Conservation (phyloP, 345 rosid species). For the Citrus trifoliata region DNA sequence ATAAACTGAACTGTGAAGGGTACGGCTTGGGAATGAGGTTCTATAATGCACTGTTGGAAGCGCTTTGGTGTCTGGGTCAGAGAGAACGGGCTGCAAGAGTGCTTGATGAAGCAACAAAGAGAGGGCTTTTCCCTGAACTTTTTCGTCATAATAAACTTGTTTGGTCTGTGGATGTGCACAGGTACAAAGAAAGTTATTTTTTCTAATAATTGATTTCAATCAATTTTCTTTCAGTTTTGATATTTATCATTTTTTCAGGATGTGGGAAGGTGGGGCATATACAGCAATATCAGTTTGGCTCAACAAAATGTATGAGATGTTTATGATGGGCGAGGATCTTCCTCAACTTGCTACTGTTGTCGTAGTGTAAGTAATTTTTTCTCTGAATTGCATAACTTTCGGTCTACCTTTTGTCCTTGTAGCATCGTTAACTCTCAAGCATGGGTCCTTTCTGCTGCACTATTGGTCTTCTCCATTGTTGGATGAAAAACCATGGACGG, state of each 20-base stretch:
- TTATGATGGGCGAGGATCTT: slow-evolving; percentile 57
- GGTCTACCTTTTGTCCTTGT: neutral
- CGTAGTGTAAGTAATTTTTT: slow-evolving; percentile 60
- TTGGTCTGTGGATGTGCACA: slow-evolving; percentile 88
- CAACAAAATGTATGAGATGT: slow-evolving; percentile 50
- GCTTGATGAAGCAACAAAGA: slow-evolving; percentile 71
- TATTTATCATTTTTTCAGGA: slow-evolving; percentile 45
- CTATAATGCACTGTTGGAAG: slow-evolving; percentile 85
- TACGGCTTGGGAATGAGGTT: slow-evolving; percentile 86
- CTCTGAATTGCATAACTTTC: slow-evolving; percentile 1
- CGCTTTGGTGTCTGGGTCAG: slow-evolving; percentile 96
- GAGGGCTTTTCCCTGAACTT: slow-evolving; percentile 90
- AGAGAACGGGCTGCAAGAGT: slow-evolving; percentile 86
- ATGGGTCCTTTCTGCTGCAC: neutral
- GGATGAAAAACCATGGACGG: neutral
- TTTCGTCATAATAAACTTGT: slow-evolving; percentile 79
- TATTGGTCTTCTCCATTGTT: neutral
- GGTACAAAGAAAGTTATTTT: slow-evolving; percentile 37
- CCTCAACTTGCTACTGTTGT: slow-evolving; percentile 84
- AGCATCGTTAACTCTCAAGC: neutral
- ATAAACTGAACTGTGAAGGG: slow-evolving; percentile 87
- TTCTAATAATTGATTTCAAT: slow-evolving; percentile 12
- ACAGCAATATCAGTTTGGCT: slow-evolving; percentile 83
- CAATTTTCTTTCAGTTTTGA: slow-evolving; percentile 19
- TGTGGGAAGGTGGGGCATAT: slow-evolving; percentile 87